Evolutionary conservation across 2,329 filamentous ascomycete species (phyloP), one percentile per base, ranked within the genome.

Genomic region (Leptographium galeiforme): DNA sequence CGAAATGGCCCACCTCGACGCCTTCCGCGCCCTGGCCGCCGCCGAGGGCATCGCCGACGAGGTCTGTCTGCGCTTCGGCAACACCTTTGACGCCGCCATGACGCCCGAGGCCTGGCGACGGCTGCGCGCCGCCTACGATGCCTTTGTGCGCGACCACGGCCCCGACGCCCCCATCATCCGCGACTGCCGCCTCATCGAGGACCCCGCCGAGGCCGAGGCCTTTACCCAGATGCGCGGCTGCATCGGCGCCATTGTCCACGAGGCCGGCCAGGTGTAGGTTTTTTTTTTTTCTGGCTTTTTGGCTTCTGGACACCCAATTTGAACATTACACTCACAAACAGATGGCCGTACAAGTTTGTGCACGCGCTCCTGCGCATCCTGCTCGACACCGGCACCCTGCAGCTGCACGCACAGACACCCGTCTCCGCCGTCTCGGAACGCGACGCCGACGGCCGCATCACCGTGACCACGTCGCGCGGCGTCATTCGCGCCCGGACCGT

Each of bases 371-470:
- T 53, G n/a, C 44, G 38, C n/a, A 33, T 43, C 16, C 36, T 53
- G 8, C 36, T 48, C 14, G 51, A 16, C 16, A 43, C 44, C 8
- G 51, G 51, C 11, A 5, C 7, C 5, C 44, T 89, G 61, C 89
- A 89, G 60, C 71, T 90, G 19, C 86, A 90, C 65, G 89, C 85
- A 6, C 78, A 76, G 54, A 89, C 86, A 8, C 78, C 84, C 0
- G 85, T 81, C 1, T 82, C 30, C 71, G 76, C 55, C 66, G 39
- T 47, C n/a, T 30, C 41, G 2, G 41, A 19, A 7, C 38, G 47
- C 1, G 61, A 34, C 53, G 63, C 4, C 89, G 85, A 47, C 58
- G 36, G 59, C 59, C 4, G 55, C 60, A 88, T 85, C 79, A 73
- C 73, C 0, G 69, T 88, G 1, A 71, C 81, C 45, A 93, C 88